These are phyloP conservation scores for Tulasnella calospora DNA, from an alignment of 768 basidiomycete species.

Conservation along the genomic window DNA sequence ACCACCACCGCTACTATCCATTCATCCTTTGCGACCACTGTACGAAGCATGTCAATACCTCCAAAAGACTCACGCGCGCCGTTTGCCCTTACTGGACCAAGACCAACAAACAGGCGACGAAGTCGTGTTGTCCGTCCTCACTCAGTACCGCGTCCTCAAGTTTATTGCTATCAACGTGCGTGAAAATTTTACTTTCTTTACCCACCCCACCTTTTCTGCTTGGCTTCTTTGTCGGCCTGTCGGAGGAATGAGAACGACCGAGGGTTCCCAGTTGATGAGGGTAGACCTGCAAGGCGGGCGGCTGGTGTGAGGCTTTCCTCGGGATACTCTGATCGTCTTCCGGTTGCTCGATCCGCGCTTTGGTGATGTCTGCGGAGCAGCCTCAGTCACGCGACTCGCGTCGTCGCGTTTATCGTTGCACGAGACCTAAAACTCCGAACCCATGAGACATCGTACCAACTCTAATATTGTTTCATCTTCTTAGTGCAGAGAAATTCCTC, in stretches of 20 bases:
- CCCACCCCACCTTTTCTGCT: conserved; percentile 15
- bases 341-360: neutral
- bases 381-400: neutral
- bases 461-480: neutral
- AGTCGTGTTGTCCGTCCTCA: conserved; percentile 91
- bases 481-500: conserved; percentile 82
- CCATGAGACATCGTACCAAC: neutral
- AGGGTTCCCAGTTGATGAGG: neutral
- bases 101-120: conserved; percentile 94
- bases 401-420: neutral
- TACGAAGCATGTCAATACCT: conserved; percentile 86
- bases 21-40: conserved; percentile 81
- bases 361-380: neutral
- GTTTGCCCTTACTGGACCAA: conserved; percentile 86
- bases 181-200: conserved; percentile 24
- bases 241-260: neutral
- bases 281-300: neutral
- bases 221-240: neutral
- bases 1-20: conserved; percentile 81
- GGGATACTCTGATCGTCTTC: neutral
- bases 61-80: conserved; percentile 91
- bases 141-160: conserved; percentile 96
- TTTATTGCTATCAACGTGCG: conserved; percentile 95
- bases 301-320: neutral
- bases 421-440: neutral